These are phyloP conservation scores for Arthroderma uncinatum DNA, from an alignment of 2,329 filamentous ascomycete genomes.

Conservation along the genomic window DNA sequence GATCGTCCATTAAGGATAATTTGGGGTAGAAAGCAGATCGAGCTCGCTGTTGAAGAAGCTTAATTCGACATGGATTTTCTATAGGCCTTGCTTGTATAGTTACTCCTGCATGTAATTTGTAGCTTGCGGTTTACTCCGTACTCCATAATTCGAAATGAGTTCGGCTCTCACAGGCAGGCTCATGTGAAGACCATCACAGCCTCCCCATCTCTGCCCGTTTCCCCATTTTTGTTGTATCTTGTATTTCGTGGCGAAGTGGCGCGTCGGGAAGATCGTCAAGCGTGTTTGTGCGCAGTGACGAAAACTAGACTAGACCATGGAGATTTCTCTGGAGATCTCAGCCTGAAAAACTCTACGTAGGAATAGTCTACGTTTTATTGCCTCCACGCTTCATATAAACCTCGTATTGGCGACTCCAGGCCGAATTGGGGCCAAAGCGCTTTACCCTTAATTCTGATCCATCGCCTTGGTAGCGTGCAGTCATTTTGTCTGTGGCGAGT, in stretches of 20 bases:
- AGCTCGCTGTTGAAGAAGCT: not conserved
- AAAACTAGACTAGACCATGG: no score
- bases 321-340: no score
- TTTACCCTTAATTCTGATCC: not conserved
- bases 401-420: not conserved
- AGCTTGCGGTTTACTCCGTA: no score
- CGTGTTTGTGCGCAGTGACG: not conserved
- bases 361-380: not conserved
- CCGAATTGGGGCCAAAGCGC: slow-evolving; percentile 1
- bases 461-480: no score
- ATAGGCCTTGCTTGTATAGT: no score
- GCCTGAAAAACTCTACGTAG: not conserved
- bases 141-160: not conserved
- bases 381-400: not conserved
- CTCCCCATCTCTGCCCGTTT: not conserved
- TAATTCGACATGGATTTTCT: not conserved
- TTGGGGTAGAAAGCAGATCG: not conserved
- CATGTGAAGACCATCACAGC: not conserved
- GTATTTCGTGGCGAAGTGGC: not conserved
- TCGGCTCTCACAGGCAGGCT: not conserved
- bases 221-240: not conserved
- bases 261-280: no score
- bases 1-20: not conserved
- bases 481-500: not conserved
- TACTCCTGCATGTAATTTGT: no score